Percentiles rank a stretch among this genome's conserved stretches.
These are phyloP conservation scores for Oemleria cerasiformis DNA, from an alignment of 306 rosid species.

Conservation along the genomic window DNA sequence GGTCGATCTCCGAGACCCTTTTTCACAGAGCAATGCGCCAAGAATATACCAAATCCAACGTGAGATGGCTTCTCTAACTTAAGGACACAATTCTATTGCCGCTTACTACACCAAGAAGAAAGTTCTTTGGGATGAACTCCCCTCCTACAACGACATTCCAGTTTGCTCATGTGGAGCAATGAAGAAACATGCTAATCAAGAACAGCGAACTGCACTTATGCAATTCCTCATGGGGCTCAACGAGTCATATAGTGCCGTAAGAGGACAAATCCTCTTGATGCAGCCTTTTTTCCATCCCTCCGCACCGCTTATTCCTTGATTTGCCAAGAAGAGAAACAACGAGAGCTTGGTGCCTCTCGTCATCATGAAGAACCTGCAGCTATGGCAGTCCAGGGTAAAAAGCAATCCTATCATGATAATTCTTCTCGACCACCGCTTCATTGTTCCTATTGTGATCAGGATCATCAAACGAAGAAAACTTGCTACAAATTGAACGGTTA, in stretches of 20 bases:
- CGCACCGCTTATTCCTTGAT: neutral
- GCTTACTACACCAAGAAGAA: neutral
- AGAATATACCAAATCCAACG: neutral
- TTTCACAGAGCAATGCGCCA: neutral
- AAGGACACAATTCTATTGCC: neutral
- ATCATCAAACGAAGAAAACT: too few relatives aligned
- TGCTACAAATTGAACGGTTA: too few relatives aligned
- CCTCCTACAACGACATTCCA: neutral
- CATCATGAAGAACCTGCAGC: too few relatives aligned
- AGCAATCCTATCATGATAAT: too few relatives aligned
- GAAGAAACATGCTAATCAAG: neutral
- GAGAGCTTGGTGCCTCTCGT: neutral
- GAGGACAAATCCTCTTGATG: neutral
- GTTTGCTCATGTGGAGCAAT: neutral
- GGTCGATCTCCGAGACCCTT: neutral
- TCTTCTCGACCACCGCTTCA: too few relatives aligned
- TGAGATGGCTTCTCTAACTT: neutral
- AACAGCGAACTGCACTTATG: neutral
- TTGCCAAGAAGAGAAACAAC: neutral
- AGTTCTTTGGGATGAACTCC: neutral
- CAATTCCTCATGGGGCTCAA: too few relatives aligned
- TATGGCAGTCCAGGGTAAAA: too few relatives aligned
- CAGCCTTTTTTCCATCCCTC: neutral
- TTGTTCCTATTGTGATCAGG: too few relatives aligned
- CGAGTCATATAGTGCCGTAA: neutral